Percentiles rank a stretch among this genome's conserved stretches.
These are phyloP conservation scores for Aspergillus sp. DNA, from an alignment of 2,329 filamentous ascomycete species.

Conservation along the genomic window DNA sequence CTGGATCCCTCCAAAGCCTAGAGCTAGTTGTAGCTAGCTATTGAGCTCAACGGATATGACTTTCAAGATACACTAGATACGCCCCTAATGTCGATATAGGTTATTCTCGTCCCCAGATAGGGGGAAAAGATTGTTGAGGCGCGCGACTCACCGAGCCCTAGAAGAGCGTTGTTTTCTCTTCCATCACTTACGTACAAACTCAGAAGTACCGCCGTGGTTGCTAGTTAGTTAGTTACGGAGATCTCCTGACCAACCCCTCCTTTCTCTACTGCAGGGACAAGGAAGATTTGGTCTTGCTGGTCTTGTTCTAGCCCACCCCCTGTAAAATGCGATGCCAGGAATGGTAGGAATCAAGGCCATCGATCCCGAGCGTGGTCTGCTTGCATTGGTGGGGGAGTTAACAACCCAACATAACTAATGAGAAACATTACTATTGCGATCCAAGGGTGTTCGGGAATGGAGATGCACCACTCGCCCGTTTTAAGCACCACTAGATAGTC, in stretches of 20 bases:
- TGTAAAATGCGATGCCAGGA: background rate
- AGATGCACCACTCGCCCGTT: background rate
- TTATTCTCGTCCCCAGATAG: background rate
- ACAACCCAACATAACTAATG: background rate
- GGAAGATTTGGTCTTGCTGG: background rate
- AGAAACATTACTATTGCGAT: background rate
- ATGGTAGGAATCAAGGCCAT: slow-evolving; percentile 1
- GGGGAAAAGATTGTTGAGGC: background rate
- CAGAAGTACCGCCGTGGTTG: background rate
- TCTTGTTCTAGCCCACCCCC: background rate
- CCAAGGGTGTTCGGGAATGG: background rate
- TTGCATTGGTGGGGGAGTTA: background rate
- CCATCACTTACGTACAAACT: background rate
- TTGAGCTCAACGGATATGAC: background rate
- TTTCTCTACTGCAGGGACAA: slow-evolving; percentile 7
- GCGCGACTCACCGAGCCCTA: background rate
- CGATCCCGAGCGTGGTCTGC: background rate
- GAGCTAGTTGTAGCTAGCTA: background rate
- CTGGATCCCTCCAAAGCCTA: background rate
- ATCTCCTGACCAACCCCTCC: slow-evolving; percentile 15
- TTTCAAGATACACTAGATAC: background rate
- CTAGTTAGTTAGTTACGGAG: slow-evolving; percentile 1
- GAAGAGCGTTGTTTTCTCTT: background rate
- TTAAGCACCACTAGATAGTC: background rate
- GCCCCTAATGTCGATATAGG: background rate